A percentile compares a stretch with the other conserved stretches of the same genome.
Evolutionary conservation across 208 protist species (phyloP).

Genomic region (Angomonas deanei): DNA sequence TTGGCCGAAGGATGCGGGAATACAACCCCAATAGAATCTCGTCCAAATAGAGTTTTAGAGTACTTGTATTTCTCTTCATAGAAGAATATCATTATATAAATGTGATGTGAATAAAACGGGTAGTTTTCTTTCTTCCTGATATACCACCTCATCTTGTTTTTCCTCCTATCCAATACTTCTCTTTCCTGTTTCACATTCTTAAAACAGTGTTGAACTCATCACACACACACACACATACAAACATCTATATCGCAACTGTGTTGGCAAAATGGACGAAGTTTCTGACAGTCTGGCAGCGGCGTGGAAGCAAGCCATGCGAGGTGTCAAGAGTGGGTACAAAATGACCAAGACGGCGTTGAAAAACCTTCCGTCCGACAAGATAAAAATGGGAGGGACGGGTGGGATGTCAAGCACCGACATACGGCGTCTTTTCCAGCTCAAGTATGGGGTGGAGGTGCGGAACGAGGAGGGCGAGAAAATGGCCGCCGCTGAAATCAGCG

Average conservation of each 20-base stretch:
- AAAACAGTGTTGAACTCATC: not conserved
- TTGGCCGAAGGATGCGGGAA: conserved; percentile 59
- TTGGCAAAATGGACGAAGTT: conserved; percentile 58
- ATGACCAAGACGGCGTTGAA: conserved; percentile 67
- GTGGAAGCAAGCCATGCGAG: conserved; percentile 69
- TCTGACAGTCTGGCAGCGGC: conserved; percentile 49
- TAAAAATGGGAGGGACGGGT: conserved; percentile 17
- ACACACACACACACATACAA: not conserved
- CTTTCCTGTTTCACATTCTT: no score
- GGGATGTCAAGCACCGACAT: conserved; percentile 33
- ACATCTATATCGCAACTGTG: not conserved
- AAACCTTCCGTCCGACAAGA: conserved; percentile 36
- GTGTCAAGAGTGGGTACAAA: conserved; percentile 62
- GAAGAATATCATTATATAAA: no score
- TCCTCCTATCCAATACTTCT: no score
- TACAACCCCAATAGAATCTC: conserved; percentile 9
- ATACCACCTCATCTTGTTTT: no score
- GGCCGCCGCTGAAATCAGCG: conserved; percentile 26
- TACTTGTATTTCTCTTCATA: no score
- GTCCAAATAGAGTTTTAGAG: not conserved
- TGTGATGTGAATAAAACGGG: no score
- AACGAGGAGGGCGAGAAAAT: conserved; percentile 24
- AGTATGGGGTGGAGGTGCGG: conserved; percentile 49
- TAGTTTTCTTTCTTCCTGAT: no score
- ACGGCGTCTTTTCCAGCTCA: conserved; percentile 55